phyloP scores from a whole-genome alignment of 768 basidiomycete genomes.

The Mycena sanguinolenta region DNA sequence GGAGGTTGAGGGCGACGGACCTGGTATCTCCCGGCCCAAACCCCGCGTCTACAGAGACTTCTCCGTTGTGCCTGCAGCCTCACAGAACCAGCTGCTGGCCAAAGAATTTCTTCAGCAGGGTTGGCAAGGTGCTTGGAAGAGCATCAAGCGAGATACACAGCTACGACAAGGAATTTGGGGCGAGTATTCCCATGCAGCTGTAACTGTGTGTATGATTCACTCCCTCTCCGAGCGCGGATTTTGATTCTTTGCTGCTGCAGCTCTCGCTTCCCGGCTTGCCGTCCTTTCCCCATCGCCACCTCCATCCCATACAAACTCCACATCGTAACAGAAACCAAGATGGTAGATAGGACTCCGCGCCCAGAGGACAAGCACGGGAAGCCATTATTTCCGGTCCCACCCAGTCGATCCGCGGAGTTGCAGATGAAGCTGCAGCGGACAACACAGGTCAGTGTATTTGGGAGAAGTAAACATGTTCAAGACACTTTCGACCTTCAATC shows the following conservation, averaged over 20 bases:
- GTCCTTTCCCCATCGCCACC: slow-evolving; percentile 19
- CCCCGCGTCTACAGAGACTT: slow-evolving; percentile 20
- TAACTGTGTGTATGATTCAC: neutral
- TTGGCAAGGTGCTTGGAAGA: slow-evolving; percentile 14
- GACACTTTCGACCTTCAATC: slow-evolving; percentile 4
- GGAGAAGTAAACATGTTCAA: neutral
- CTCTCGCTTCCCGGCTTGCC: slow-evolving; percentile 11
- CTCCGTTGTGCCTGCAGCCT: slow-evolving; percentile 17
- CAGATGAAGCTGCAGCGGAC: neutral
- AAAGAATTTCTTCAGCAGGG: slow-evolving; percentile 23
- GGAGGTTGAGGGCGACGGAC: slow-evolving; percentile 26
- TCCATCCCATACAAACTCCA: slow-evolving; percentile 25
- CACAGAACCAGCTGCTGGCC: neutral
- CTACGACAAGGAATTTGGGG: slow-evolving; percentile 25
- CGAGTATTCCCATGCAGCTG: slow-evolving; percentile 15
- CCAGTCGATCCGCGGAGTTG: neutral
- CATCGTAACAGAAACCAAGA: slow-evolving; percentile 27
- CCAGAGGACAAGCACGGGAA: slow-evolving; percentile 28
- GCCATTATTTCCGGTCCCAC: slow-evolving; percentile 20
- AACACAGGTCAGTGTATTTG: neutral
- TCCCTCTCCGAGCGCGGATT: neutral
- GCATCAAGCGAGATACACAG: neutral
- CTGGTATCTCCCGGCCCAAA: slow-evolving; percentile 18
- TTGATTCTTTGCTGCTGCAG: neutral
- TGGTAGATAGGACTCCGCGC: neutral